Conservation (phyloP, 345 rosid genomes). For the Sonneratia alba region DNA sequence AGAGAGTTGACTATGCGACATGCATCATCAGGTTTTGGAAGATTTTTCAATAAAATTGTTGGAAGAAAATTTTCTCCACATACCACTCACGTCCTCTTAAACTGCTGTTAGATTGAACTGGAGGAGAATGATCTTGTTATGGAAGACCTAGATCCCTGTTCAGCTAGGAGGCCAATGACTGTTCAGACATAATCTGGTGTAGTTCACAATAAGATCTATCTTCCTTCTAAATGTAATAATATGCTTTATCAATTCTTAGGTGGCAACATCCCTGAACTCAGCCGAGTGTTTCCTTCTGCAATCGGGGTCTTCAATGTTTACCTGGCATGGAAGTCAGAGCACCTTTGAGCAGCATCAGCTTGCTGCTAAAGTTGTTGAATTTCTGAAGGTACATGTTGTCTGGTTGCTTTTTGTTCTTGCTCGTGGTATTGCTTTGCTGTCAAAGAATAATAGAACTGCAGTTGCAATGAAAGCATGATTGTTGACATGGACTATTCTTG, state of each 20-base stretch:
- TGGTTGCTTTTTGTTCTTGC: background rate
- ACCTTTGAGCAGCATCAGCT: slow-evolving; percentile 81
- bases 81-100: too few species aligned
- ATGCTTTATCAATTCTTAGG: slow-evolving; percentile 25
- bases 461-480: background rate
- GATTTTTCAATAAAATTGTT: background rate
- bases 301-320: slow-evolving; percentile 81
- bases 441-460: background rate
- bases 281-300: slow-evolving; percentile 88
- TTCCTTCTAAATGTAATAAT: background rate
- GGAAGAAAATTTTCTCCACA: background rate
- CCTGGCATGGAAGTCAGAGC: slow-evolving; percentile 96
- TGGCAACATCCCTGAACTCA: slow-evolving; percentile 78
- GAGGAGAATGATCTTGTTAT: background rate
- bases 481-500: background rate
- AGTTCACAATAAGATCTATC: background rate
- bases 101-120: background rate
- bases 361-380: slow-evolving; percentile 77
- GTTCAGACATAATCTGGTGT: background rate
- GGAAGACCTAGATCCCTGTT: background rate
- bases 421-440: background rate
- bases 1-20: background rate
- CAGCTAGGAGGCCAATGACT: background rate
- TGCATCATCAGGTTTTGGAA: background rate
- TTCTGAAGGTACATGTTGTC: slow-evolving; percentile 53